phyloP scores from a whole-genome alignment of 1,139 yeast species.

The Pichia inconspicua region DNA sequence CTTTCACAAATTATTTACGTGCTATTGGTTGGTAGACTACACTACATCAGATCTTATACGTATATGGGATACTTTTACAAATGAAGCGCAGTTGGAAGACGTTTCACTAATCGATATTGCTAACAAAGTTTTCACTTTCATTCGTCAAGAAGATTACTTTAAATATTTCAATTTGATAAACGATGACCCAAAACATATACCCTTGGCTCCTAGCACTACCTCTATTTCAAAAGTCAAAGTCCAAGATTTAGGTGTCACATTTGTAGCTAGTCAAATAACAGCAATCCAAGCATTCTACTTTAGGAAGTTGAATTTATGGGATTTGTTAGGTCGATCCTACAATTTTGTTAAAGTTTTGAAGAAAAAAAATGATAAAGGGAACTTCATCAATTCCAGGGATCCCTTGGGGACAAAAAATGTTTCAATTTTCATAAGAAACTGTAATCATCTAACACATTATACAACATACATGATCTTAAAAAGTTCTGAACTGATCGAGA shows the following conservation, averaged over 20 bases:
- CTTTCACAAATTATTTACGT: slow-evolving; percentile 63
- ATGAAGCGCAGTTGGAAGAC: slow-evolving; percentile 17
- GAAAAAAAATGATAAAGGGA: slow-evolving; percentile 5
- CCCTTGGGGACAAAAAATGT: slow-evolving; percentile 53
- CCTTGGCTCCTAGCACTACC: slow-evolving; percentile 22
- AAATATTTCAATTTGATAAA: slow-evolving; percentile 17
- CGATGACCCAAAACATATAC: slow-evolving; percentile 11
- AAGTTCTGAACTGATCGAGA: slow-evolving; percentile 51
- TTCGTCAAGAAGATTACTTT: slow-evolving; percentile 21
- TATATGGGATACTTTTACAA: slow-evolving; percentile 52
- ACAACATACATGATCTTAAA: slow-evolving; percentile 72
- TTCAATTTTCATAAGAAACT: slow-evolving; percentile 62
- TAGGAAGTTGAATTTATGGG: slow-evolving; percentile 59
- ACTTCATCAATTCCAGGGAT: slow-evolving; percentile 24
- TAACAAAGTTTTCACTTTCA: slow-evolving; percentile 15
- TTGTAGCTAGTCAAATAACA: slow-evolving; percentile 79
- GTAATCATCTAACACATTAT: slow-evolving; percentile 82
- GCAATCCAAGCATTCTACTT: slow-evolving; percentile 68
- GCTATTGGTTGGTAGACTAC: slow-evolving; percentile 52
- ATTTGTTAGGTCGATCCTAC: slow-evolving; percentile 78
- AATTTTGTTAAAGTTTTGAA: slow-evolving; percentile 39
- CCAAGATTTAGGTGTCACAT: slow-evolving; percentile 65
- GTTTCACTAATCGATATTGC: slow-evolving; percentile 16
- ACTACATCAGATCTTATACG: slow-evolving; percentile 33
- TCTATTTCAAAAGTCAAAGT: slow-evolving; percentile 38